Conservation (phyloP, 768 basidiomycete species). For the Terana coerulea region DNA sequence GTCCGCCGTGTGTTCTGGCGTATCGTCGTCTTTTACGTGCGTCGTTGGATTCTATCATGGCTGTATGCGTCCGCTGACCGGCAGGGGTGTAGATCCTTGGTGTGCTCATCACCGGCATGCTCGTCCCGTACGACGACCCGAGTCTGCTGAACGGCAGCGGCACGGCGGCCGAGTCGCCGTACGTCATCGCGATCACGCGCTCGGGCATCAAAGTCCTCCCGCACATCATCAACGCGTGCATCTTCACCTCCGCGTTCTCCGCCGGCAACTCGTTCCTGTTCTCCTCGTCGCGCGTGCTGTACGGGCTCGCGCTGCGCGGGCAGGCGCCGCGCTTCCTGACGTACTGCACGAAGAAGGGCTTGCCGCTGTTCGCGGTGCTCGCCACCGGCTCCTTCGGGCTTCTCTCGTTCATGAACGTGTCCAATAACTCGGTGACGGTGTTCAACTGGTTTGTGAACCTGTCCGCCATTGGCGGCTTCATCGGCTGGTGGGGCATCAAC, state of each 20-base stretch:
- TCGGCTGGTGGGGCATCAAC: slow-evolving; percentile 65
- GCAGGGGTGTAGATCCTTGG: slow-evolving; percentile 50
- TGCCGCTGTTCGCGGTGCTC: slow-evolving; percentile 38
- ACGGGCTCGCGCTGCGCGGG: slow-evolving; percentile 34
- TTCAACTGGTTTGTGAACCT: slow-evolving; percentile 67
- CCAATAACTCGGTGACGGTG: slow-evolving; percentile 49
- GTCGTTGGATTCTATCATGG: slow-evolving; percentile 21
- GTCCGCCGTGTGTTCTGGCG: slow-evolving; percentile 77
- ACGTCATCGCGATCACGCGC: slow-evolving; percentile 74
- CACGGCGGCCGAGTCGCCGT: slow-evolving; percentile 77
- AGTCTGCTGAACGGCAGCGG: slow-evolving; percentile 46
- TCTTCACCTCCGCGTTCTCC: slow-evolving; percentile 72
- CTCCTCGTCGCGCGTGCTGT: slow-evolving; percentile 40
- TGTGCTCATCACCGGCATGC: slow-evolving; percentile 72
- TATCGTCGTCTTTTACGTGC: slow-evolving; percentile 72
- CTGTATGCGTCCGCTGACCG: too few species aligned
- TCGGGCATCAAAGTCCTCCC: slow-evolving; percentile 59
- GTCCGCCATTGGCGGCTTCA: slow-evolving; percentile 63
- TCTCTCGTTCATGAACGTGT: slow-evolving; percentile 64
- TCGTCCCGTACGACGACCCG: slow-evolving; percentile 66
- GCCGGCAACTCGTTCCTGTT: slow-evolving; percentile 67
- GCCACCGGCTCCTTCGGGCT: slow-evolving; percentile 36
- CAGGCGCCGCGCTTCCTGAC: slow-evolving; percentile 42
- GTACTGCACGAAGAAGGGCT: slow-evolving; percentile 44
- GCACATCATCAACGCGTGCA: slow-evolving; percentile 64